Conservation (phyloP, 2,329 filamentous ascomycete species). For the Metarhizium rileyi region DNA sequence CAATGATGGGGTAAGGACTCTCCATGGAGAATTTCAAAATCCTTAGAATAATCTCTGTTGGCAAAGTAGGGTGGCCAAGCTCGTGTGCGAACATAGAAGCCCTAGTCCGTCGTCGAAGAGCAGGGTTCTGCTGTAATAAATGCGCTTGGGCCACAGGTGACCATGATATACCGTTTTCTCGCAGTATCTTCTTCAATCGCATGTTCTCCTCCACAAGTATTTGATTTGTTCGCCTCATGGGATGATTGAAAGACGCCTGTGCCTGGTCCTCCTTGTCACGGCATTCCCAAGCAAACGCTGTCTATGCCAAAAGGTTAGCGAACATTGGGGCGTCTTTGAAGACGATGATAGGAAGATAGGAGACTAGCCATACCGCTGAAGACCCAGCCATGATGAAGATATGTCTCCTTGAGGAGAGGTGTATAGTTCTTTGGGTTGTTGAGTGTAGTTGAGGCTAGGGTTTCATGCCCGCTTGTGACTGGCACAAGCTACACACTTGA, state of each 20-base stretch:
- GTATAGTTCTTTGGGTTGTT: not conserved
- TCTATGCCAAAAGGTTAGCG: constrained; percentile 12
- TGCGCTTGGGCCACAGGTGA: constrained; percentile 27
- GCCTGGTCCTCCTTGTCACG: constrained; percentile 43
- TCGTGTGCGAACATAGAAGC: constrained; percentile 20
- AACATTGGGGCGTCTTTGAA: not conserved
- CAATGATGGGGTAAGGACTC: constrained; percentile 39
- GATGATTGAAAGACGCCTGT: constrained; percentile 36
- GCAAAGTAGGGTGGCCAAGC: constrained; percentile 31
- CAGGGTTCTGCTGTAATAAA: constrained; percentile 20
- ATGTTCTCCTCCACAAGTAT: constrained; percentile 38
- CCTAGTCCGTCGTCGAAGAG: constrained; percentile 21
- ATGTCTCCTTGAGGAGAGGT: not conserved
- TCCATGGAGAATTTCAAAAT: constrained; percentile 43
- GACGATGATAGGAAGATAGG: not conserved
- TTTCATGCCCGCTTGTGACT: not conserved
- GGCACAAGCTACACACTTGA: too few relatives aligned
- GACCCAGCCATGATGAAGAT: not conserved
- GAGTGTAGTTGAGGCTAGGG: not conserved
- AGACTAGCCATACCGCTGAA: not conserved
- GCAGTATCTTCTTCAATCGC: constrained; percentile 39
- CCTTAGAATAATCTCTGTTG: constrained; percentile 41
- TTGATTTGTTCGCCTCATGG: constrained; percentile 36
- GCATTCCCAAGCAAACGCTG: constrained; percentile 36
- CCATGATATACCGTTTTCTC: constrained; percentile 43